Evolutionary conservation across 202 grass and related monocot genomes (phyloP), one percentile per base, ranked within the genome.

Genomic region (Zizania palustris): DNA sequence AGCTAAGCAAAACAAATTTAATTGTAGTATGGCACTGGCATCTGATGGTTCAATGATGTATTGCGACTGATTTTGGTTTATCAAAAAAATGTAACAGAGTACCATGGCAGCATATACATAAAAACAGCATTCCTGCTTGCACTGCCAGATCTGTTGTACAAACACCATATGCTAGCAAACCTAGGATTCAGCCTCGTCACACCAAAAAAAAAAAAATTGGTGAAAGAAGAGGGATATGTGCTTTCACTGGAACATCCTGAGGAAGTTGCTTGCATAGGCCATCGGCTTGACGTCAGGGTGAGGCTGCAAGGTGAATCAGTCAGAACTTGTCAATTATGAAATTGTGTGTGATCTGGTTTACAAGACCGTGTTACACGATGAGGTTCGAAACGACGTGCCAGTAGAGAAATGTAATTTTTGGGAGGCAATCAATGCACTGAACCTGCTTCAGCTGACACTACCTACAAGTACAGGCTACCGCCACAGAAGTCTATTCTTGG

Each of bases 221-320:
- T 7, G 21, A 74, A 36, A 20, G 36, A 55, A 14, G 16, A 10
- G 5, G 35, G 40, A 16, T 51, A n/a, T 71, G 79, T 42, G 72
- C 62, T 80, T 46, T 82, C 68, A 96, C 64, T 90, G 86, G 77
- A 96, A 96, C 67, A 96, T 78, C 57, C 84, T 72, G 36, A 92
- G 73, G 71, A 96, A 96, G 60, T 89, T 92, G 81, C 51, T 96
- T 34, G 89, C 86, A 67, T 92, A 96, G n/a, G 92, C 89, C 89
- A 93, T 93, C 19, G 91, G 91, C 85, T 85, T 93, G 22, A 93
- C 91, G 74, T 93, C 82, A 20, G 91, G 87, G 62, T 93, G 91
- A 19, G 87, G 82, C 91, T 93, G 91, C 72, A 87, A 84, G 43
- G 70, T 56, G 28, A 12, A 76, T 58, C 59, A 86, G 12, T 59